These are phyloP conservation scores for Albugo laibachii DNA, from an alignment of 352 stramenopile species.

Conservation along the genomic window DNA sequence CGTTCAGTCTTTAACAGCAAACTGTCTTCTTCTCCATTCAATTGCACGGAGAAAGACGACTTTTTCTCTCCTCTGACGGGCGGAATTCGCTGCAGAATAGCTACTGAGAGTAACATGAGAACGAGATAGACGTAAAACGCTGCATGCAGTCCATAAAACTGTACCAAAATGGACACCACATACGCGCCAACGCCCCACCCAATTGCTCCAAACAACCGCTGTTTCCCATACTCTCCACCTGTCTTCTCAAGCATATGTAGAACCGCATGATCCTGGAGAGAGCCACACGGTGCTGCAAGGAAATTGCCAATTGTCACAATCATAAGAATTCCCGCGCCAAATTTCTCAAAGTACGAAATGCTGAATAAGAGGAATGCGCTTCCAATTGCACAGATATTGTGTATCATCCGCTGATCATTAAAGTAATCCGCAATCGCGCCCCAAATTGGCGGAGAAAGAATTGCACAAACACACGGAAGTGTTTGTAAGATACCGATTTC, in stretches of 20 bases:
- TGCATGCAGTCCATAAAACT: constrained; percentile 4
- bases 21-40: no score
- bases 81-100: constrained; percentile 6
- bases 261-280: constrained; percentile 8
- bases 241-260: constrained; percentile 5
- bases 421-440: constrained; percentile 46
- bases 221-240: constrained; percentile 10
- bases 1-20: not conserved
- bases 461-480: constrained; percentile 31
- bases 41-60: not conserved
- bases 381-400: constrained; percentile 35
- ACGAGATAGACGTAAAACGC: constrained; percentile 9
- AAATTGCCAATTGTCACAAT: constrained; percentile 10
- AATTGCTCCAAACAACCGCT: constrained; percentile 8
- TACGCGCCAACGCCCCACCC: constrained; percentile 8
- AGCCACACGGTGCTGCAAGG: constrained; percentile 4
- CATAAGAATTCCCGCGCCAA: constrained; percentile 21
- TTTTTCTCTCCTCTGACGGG: not conserved
- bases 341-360: constrained; percentile 31
- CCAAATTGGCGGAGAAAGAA: constrained; percentile 58
- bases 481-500: constrained; percentile 62
- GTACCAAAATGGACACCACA: constrained; percentile 6
- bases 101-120: constrained; percentile 3
- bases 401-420: constrained; percentile 32
- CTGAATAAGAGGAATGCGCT: constrained; percentile 34